Evolutionary conservation across 805 yeast genomes (phyloP).

Genomic region (Pichia nanzhaoensis): DNA sequence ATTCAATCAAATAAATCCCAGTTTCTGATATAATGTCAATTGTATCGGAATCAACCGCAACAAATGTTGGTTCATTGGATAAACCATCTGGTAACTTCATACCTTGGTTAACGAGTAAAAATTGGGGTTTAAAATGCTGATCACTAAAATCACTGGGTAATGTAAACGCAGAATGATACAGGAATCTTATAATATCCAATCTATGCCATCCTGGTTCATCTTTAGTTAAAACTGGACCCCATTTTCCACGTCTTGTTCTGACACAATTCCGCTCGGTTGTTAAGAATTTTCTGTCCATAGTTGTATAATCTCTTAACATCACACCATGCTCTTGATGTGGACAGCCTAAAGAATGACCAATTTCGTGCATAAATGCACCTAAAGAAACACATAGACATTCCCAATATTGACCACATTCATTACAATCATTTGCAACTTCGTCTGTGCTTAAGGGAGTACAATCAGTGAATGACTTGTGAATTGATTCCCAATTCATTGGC

Average conservation of each 20-base stretch:
- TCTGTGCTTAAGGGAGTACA: conserved; percentile 51
- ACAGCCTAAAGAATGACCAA: conserved; percentile 85
- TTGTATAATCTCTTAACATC: conserved; percentile 81
- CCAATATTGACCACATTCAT: conserved; percentile 83
- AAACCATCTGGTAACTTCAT: conserved; percentile 29
- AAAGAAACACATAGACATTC: conserved; percentile 79
- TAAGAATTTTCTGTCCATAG: conserved; percentile 75
- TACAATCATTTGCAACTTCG: conserved; percentile 87
- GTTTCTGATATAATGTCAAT: conserved; percentile 45
- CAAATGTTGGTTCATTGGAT: conserved; percentile 37
- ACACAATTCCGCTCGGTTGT: conserved; percentile 57
- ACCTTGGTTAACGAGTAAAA: conserved; percentile 23
- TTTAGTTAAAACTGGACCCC: conserved; percentile 43
- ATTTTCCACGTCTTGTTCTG: conserved; percentile 45
- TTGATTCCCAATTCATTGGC: conserved; percentile 77
- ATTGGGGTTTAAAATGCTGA: conserved; percentile 30
- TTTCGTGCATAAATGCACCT: conserved; percentile 95
- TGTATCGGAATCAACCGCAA: conserved; percentile 39
- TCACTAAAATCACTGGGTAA: conserved; percentile 58
- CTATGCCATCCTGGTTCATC: conserved; percentile 87
- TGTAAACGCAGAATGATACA: conserved; percentile 75
- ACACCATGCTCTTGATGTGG: conserved; percentile 90
- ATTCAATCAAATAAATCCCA: conserved; percentile 73
- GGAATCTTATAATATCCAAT: conserved; percentile 67
- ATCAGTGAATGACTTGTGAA: conserved; percentile 66